Base-by-base conservation (phyloP, 2,329 filamentous ascomycete genomes). In the Ceratocystis ficicola region DNA sequence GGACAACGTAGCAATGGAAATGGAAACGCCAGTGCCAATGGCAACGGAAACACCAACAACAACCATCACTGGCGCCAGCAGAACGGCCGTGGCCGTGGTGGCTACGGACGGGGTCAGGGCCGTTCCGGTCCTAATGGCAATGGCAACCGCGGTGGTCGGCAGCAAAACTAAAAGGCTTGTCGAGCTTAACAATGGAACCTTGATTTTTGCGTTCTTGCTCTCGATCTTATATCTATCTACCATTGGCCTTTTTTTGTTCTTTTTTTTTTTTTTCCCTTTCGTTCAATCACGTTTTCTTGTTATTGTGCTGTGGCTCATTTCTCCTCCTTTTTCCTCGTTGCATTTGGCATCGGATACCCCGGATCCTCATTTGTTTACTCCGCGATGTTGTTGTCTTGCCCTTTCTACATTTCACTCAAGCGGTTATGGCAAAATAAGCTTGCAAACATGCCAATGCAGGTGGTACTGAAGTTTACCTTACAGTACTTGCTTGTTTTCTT, bases 61-160 rank as follows among this genome's bases (percentile, higher is more conserved):
- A 67, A 67, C 60, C 65, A 63, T 41, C 60, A 68, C 36, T 68
- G 66, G 66, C 66, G 64, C 8, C 41, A 62, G 6, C 30, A 46
- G 5, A 68, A 68, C 44, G 63, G 63, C 28, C 66, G 66, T 61
- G 64, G 66, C 28, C 66, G 64, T 61, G 64, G 66, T 68, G 72
- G 72, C 69, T 72, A 71, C 61, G 72, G 64, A 30, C 44, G 68
- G 28, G 70, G 73, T 32, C 72, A 73, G 41, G 71, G 72, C 36
- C 64, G 67, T 57, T 41, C 36, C 10, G 36, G 36, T 41, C 36
- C 36, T 41, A 55, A 65, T 57, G 71, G 73, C 22, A 70, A 72
- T 12, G 72, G 67, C 62, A 65, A 62, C 20, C 65, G 67, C 22
- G 67, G 67, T 28, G 62, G 67, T 52, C 64, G 67, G 63, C 50